These are phyloP conservation scores for Trametopsis cervina DNA, from an alignment of 768 basidiomycete genomes.

Conservation along the genomic window DNA sequence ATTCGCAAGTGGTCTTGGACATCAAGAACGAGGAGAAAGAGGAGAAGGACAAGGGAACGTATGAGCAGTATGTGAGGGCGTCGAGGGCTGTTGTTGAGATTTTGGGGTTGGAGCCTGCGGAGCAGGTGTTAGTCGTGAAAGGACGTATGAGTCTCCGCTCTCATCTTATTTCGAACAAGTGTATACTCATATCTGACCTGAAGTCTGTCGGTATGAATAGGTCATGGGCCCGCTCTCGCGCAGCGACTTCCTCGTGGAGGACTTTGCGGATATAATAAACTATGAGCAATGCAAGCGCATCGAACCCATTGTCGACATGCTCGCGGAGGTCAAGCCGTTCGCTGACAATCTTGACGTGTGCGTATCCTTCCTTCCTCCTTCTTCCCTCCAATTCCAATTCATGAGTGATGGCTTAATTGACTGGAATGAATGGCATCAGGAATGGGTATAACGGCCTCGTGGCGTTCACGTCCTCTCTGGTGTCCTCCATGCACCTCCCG, in stretches of 20 bases:
- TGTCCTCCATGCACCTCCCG: slow-evolving; percentile 63
- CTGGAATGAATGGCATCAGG: no score
- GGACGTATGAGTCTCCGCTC: slow-evolving; percentile 85
- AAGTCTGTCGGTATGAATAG: slow-evolving; percentile 30
- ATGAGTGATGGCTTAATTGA: slow-evolving; percentile 39
- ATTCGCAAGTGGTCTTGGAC: slow-evolving; percentile 34
- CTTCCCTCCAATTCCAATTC: background rate
- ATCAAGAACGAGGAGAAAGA: slow-evolving; percentile 25
- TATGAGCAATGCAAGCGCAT: slow-evolving; percentile 74
- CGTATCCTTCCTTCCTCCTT: no score
- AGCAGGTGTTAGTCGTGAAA: slow-evolving; percentile 66
- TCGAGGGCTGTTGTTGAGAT: slow-evolving; percentile 45
- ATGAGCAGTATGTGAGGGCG: slow-evolving; percentile 35
- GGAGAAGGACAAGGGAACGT: slow-evolving; percentile 28
- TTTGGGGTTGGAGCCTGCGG: slow-evolving; percentile 51
- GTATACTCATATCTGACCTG: background rate
- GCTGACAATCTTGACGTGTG: slow-evolving; percentile 23
- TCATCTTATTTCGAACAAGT: no score
- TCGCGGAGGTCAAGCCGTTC: no score
- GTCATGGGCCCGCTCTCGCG: slow-evolving; percentile 65
- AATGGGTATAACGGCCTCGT: no score
- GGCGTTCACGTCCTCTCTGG: slow-evolving; percentile 60
- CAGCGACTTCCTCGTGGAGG: slow-evolving; percentile 57
- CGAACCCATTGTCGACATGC: slow-evolving; percentile 57
- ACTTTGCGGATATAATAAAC: slow-evolving; percentile 61